phyloP scores from a whole-genome alignment of 164 flowering plant genomes.

The Annona squamosa region DNA sequence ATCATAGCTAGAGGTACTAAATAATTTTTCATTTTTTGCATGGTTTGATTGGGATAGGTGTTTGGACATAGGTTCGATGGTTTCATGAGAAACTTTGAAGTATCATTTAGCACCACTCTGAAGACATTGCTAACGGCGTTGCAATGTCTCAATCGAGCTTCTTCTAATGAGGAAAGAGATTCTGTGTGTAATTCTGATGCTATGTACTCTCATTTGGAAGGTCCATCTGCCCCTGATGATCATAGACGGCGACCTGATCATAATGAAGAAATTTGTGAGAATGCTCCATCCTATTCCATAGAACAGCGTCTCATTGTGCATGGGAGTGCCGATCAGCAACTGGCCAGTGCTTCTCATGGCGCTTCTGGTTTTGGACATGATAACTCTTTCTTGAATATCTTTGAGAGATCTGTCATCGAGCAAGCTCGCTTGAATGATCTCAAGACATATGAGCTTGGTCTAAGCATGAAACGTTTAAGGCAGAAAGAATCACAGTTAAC shows the following conservation, averaged over 20 bases:
- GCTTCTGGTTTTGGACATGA: slow-evolving; percentile 16
- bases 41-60: slow-evolving; percentile 44
- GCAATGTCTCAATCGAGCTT: slow-evolving; percentile 28
- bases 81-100: slow-evolving; percentile 65
- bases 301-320: slow-evolving; percentile 30
- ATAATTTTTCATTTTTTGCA: background rate
- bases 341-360: slow-evolving; percentile 26
- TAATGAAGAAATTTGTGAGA: slow-evolving; percentile 25
- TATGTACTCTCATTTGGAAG: slow-evolving; percentile 1
- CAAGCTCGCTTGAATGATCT: slow-evolving; percentile 82
- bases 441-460: slow-evolving; percentile 60
- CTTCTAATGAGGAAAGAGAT: slow-evolving; percentile 11
- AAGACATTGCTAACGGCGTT: slow-evolving; percentile 46
- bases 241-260: background rate
- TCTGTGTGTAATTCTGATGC: slow-evolving; percentile 5
- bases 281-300: slow-evolving; percentile 7
- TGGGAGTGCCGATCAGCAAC: slow-evolving; percentile 27
- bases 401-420: slow-evolving; percentile 70
- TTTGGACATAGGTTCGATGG: slow-evolving; percentile 64
- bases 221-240: background rate
- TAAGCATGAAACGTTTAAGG: slow-evolving; percentile 50
- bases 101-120: slow-evolving; percentile 74
- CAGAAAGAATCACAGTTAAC: slow-evolving; percentile 57
- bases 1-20: slow-evolving; percentile 10
- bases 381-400: slow-evolving; percentile 32